phyloP scores from a whole-genome alignment of 1,284 basidiomycete species.

The Mycosarcoma maydis region DNA sequence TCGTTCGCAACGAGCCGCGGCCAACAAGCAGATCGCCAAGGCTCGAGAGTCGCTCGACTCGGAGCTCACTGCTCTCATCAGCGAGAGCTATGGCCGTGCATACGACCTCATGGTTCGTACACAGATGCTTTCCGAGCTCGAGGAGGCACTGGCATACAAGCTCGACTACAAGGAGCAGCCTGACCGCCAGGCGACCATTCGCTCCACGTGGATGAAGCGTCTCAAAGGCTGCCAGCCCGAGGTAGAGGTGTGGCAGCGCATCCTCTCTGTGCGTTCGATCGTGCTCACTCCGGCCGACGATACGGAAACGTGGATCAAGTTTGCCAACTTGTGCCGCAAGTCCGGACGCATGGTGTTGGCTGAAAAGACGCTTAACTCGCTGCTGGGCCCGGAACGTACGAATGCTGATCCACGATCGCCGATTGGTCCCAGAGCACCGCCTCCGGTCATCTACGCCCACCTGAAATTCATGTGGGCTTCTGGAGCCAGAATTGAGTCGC shows the following conservation, averaged over 20 bases:
- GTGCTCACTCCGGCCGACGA: conserved; percentile 94
- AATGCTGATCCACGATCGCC: conserved; percentile 48
- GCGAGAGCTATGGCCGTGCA: conserved; percentile 93
- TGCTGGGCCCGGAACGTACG: conserved; percentile 60
- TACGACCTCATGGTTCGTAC: conserved; percentile 96
- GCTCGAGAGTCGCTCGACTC: conserved; percentile 94
- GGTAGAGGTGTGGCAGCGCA: conserved; percentile 98
- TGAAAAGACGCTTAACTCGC: conserved; percentile 89
- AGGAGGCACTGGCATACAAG: conserved; percentile 97
- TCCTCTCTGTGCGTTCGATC: conserved; percentile 92
- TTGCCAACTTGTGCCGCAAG: conserved; percentile 86
- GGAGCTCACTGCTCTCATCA: conserved; percentile 89
- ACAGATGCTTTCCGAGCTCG: conserved; percentile 97
- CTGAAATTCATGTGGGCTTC: conserved; percentile 97
- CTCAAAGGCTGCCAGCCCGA: conserved; percentile 96
- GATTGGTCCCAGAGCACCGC: conserved; percentile 73
- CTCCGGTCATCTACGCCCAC: conserved; percentile 95
- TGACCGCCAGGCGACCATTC: conserved; percentile 73
- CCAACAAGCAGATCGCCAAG: conserved; percentile 87
- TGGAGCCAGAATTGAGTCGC: conserved; percentile 79
- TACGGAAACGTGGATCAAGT: conserved; percentile 96
- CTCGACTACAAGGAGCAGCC: conserved; percentile 76
- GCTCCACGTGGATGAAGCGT: conserved; percentile 69
- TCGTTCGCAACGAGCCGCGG: conserved; percentile 92
- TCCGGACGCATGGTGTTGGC: conserved; percentile 87